Percentiles rank a stretch among this genome's conserved stretches.
phyloP scores from a whole-genome alignment of 2,329 filamentous ascomycete species.

The Colletotrichum cordylinicola region DNA sequence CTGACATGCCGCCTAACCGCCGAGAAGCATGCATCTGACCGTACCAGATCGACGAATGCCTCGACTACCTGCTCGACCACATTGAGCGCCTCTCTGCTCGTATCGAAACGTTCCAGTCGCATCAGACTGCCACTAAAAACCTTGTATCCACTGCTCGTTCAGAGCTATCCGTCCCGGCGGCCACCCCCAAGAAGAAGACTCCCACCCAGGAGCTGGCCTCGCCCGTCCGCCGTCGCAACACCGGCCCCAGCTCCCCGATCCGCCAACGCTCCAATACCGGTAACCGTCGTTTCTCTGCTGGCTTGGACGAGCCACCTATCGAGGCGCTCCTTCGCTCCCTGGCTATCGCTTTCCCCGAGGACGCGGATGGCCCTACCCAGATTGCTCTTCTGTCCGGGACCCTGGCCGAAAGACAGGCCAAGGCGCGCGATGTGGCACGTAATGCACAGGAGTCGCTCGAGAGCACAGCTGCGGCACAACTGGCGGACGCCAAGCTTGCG shows the following conservation, averaged over 20 bases:
- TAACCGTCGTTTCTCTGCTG: conserved; percentile 37
- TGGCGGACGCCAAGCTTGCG: conserved; percentile 54
- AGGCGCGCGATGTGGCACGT: conserved; percentile 48
- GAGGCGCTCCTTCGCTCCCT: conserved; percentile 55
- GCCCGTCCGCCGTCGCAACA: conserved; percentile 33
- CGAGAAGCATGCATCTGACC: conserved; percentile 25
- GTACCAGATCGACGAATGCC: conserved; percentile 54
- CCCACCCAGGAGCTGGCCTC: conserved; percentile 34
- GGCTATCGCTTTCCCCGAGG: conserved; percentile 46
- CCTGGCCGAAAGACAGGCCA: conserved; percentile 44
- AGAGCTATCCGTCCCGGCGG: conserved; percentile 42
- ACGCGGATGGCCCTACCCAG: conserved; percentile 30
- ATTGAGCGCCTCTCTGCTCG: conserved; percentile 46
- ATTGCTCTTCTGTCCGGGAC: conserved; percentile 38
- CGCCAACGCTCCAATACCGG: conserved; percentile 36
- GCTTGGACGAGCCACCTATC: conserved; percentile 43
- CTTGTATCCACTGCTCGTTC: conserved; percentile 48
- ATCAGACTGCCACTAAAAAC: conserved; percentile 43
- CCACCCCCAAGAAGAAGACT: conserved; percentile 25
- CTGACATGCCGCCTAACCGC: not conserved
- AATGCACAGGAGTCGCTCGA: conserved; percentile 60
- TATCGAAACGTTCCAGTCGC: conserved; percentile 50
- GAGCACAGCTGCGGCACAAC: conserved; percentile 39
- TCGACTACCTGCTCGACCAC: conserved; percentile 57
- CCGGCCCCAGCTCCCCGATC: conserved; percentile 35